phyloP scores from a whole-genome alignment of 495 filamentous ascomycete species.

The Daldinia childiae region DNA sequence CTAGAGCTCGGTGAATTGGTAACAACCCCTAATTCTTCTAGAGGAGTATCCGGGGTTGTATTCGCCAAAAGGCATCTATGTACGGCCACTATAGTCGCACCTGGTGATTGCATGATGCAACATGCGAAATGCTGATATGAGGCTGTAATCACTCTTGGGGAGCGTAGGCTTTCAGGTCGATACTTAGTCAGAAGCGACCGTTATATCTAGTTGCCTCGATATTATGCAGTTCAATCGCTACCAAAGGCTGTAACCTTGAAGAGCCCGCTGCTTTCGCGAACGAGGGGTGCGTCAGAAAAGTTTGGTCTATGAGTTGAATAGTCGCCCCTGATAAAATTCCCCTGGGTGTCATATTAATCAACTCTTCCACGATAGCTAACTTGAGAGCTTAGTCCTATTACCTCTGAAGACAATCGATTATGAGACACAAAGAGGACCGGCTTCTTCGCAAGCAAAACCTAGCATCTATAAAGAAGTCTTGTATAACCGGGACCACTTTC shows the following conservation, averaged over 20 bases:
- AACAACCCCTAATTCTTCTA: constrained; percentile 16
- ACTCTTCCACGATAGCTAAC: background rate
- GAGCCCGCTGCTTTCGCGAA: constrained; percentile 1
- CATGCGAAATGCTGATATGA: constrained; percentile 14
- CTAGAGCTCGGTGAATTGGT: constrained; percentile 31
- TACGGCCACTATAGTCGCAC: constrained; percentile 21
- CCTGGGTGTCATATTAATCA: constrained; percentile 4
- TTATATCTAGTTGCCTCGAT: constrained; percentile 18
- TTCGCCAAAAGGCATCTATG: constrained; percentile 34
- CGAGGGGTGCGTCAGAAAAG: background rate
- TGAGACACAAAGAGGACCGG: constrained; percentile 31
- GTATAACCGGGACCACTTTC: constrained; percentile 26
- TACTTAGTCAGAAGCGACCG: constrained; percentile 31
- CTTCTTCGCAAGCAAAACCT: constrained; percentile 28
- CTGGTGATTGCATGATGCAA: constrained; percentile 28
- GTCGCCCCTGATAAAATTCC: constrained; percentile 25
- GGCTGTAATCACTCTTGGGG: constrained; percentile 8
- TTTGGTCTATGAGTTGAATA: constrained; percentile 30
- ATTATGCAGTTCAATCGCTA: constrained; percentile 26
- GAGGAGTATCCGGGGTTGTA: constrained; percentile 17
- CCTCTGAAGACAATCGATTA: constrained; percentile 38
- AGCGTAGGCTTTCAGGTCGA: constrained; percentile 4
- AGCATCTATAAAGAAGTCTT: constrained; percentile 36
- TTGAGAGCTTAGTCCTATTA: background rate
- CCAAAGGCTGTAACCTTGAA: constrained; percentile 27